phyloP scores from a whole-genome alignment of 768 basidiomycete species.

The Chalciporus piperatus region DNA sequence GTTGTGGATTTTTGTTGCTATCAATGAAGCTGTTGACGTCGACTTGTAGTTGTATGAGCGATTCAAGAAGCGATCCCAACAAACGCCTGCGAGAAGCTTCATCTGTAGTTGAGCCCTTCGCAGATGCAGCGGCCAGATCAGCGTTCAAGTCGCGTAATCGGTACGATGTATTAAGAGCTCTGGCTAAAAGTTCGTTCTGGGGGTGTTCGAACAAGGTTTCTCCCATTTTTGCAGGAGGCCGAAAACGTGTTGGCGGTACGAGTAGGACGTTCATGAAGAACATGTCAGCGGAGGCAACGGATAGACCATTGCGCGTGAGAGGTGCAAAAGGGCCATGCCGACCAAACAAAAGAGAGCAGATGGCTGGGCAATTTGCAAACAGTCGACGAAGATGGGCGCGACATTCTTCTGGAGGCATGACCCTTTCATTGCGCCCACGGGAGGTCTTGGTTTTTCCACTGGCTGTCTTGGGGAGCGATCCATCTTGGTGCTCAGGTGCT shows the following conservation, averaged over 20 bases:
- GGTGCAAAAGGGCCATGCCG: slow-evolving; percentile 84
- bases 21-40: slow-evolving; percentile 98
- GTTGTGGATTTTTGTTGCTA: slow-evolving; percentile 88
- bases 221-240: slow-evolving; percentile 88
- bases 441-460: slow-evolving; percentile 74
- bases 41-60: slow-evolving; percentile 85
- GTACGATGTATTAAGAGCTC: slow-evolving; percentile 77
- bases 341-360: slow-evolving; percentile 87
- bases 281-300: slow-evolving; percentile 83
- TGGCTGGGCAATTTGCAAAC: slow-evolving; percentile 77
- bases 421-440: slow-evolving; percentile 85
- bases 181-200: slow-evolving; percentile 87
- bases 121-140: slow-evolving; percentile 57
- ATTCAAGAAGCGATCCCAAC: slow-evolving; percentile 70
- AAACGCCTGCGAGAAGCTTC: slow-evolving; percentile 50
- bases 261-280: slow-evolving; percentile 95
- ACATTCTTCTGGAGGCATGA: slow-evolving; percentile 88
- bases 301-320: slow-evolving; percentile 56
- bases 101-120: slow-evolving; percentile 55
- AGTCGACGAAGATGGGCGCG: slow-evolving; percentile 89
- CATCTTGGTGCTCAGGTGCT: slow-evolving; percentile 26
- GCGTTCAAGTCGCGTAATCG: slow-evolving; percentile 74
- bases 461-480: slow-evolving; percentile 61
- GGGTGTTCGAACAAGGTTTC: slow-evolving; percentile 94
- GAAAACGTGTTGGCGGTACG: slow-evolving; percentile 92